phyloP scores from a whole-genome alignment of 2,329 filamentous ascomycete genomes.

The Aureobasidium melanogenum region DNA sequence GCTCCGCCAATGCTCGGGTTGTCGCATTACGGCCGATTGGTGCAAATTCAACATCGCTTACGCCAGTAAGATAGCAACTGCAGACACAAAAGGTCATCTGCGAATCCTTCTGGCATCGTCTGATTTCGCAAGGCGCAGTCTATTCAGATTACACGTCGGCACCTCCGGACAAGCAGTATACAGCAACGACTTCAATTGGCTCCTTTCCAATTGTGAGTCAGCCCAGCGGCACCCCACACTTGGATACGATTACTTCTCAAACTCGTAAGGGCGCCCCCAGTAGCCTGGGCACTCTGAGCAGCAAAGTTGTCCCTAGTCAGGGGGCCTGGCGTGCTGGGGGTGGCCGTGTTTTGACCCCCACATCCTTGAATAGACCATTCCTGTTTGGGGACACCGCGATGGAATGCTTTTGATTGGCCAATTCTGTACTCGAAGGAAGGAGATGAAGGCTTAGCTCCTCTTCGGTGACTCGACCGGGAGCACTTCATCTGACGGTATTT shows the following conservation, averaged over 20 bases:
- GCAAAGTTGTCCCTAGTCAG: not conserved
- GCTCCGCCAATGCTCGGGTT: not conserved
- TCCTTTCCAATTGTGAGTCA: not conserved
- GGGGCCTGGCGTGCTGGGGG: not conserved
- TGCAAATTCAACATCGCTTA: not conserved
- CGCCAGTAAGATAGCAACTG: too few species aligned
- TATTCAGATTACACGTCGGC: not conserved
- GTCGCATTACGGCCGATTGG: not conserved
- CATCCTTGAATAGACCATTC: not conserved
- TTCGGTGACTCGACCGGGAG: constrained; percentile 5
- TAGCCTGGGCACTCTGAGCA: not conserved
- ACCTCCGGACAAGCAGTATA: not conserved
- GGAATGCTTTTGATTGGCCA: not conserved
- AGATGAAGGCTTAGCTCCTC: not conserved
- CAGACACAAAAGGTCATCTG: not conserved
- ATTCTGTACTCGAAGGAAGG: not conserved
- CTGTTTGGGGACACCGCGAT: not conserved
- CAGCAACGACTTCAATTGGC: not conserved
- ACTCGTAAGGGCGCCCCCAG: not conserved
- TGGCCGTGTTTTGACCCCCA: not conserved
- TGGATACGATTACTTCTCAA: not conserved
- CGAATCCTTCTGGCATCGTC: not conserved
- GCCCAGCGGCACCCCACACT: not conserved
- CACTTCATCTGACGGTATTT: not conserved
- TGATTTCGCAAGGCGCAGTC: not conserved